Base-by-base conservation (phyloP, 2,329 filamentous ascomycete genomes). In the Pezicula radicicola region DNA sequence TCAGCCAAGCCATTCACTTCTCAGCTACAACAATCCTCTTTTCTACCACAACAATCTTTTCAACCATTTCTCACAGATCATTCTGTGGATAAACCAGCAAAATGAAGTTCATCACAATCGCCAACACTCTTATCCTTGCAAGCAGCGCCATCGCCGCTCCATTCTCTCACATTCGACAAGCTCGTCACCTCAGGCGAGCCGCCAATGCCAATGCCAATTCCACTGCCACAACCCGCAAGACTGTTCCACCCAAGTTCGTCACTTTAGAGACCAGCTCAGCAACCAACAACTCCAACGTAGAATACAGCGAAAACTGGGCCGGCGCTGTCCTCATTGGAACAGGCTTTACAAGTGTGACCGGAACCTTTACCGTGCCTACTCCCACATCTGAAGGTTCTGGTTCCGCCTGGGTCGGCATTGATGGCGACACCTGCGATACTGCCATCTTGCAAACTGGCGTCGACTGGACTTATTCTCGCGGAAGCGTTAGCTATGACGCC, bases 351-450 rank as follows among this genome's bases (percentile, higher is more conserved):
- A 65, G 69, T n/a, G 80, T 81, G 21, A 73, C 73, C 3, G 80
- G 73, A 16, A 74, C 75, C 13, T 79, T 84, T 65, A 76, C 70
- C 2, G 74, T 83, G 5, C 81, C 80, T 2, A 71, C 70, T 1
- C 75, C 78, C 9, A 69, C 68, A n/a, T 60, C 69, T 7, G 59
- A 69, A 18, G 75, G 78, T 58, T 73, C 75, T 44, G 76, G 75
- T 19, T 75, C 76, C 3, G 78, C 77, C n/a, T 83, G 78, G 80
- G 78, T 83, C 9, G 80, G 80, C 25, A 83, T 84, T 52, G 80
- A 83, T 52, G 80, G 80, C 13, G 76, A 81, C 59, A 79, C 76
- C 5, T 82, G 78, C 65, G 63, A 61, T 30, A 69, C 67, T 2
- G 76, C 78, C 10, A 80, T 83, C 47, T 66, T 83, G 5, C 79